phyloP scores from a whole-genome alignment of 192 early-diverging fungal species.

The Ramicandelaber brevisporus region DNA sequence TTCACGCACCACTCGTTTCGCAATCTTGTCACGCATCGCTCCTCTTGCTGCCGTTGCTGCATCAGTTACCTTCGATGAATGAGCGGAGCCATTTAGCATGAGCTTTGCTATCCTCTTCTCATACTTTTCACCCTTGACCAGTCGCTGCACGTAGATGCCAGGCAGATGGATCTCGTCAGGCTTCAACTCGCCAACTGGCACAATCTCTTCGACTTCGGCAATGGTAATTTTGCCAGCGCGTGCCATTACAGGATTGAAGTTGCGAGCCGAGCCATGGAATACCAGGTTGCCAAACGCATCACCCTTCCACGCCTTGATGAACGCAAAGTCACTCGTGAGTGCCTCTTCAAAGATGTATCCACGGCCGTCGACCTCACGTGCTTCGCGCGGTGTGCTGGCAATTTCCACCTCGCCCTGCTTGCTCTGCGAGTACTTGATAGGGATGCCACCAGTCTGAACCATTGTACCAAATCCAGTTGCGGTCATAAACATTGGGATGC shows the following conservation, averaged over 20 bases:
- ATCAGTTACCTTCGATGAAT: constrained; percentile 1
- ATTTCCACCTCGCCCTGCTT: constrained; percentile 21
- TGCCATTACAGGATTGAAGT: constrained; percentile 49
- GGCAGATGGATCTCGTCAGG: constrained; percentile 44
- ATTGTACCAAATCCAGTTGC: constrained; percentile 36
- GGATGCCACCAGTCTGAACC: constrained; percentile 34
- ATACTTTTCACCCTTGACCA: constrained; percentile 29
- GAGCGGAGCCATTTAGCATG: constrained; percentile 11
- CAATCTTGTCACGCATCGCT: constrained; percentile 29
- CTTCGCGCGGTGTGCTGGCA: constrained; percentile 24
- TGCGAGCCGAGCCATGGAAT: constrained; percentile 34
- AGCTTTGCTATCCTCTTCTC: constrained; percentile 39
- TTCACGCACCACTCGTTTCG: constrained; percentile 41
- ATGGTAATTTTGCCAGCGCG: constrained; percentile 35
- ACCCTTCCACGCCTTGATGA: constrained; percentile 59
- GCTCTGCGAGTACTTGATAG: constrained; percentile 38
- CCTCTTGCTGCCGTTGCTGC: constrained; percentile 5
- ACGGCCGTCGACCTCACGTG: constrained; percentile 23
- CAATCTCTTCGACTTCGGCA: constrained; percentile 50
- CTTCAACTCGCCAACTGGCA: constrained; percentile 25
- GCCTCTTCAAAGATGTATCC: constrained; percentile 42
- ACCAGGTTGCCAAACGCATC: constrained; percentile 40
- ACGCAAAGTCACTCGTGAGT: constrained; percentile 36
- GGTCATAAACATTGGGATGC: constrained; percentile 41
- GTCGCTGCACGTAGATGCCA: constrained; percentile 39